Evolutionary conservation across 2,329 filamentous ascomycete genomes (phyloP), one percentile per base, ranked within the genome.

Genomic region (Raffaelea arxii): DNA sequence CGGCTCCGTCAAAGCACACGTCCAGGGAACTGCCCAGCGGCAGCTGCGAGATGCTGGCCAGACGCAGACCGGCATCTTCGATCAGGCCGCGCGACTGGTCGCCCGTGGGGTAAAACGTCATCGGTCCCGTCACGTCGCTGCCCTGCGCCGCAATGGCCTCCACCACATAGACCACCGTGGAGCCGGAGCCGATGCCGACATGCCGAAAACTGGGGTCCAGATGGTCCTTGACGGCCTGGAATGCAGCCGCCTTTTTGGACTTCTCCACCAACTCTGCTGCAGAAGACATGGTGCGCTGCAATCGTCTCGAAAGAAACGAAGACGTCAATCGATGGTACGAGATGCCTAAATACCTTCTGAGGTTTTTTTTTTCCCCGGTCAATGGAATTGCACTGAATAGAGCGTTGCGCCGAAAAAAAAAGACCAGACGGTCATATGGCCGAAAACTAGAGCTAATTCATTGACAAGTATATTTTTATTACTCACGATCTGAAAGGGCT

Each of bases 1-100:
- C 92, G 4, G 92, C 92, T 46, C 92, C 92, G 60, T 98, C 92
- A 62, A 98, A 98, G 43, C 86, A 86, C 18, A 97, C 84, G 58
- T 97, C 91, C 24, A 98, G 75, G 60, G 81, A 65, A 49, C 65
- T 59, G 40, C 67, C 64, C n/a, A 70, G 63, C 27, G 68, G 66
- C 48, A 94, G 70, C 50, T 84, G 78, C 58, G 91, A 84, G 57
- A 94, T 86, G 54, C 81, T 80, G 46, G 89, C 78, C 12, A 92
- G 80, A 22, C 77, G 78, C 46, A 97, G 71, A 3, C 87, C 86
- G 19, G 88, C 86, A 42, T 75, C 70, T 51, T 87, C 76, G 59
- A 98, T 94, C 45, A 96, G 78, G 57, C 89, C 84, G 55, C 87
- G 87, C 38, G 85, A 92, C 62, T 95, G 89, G 69, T 83, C 91